Evolutionary conservation across 2,329 filamentous ascomycete species (phyloP).

Genomic region (Chrysoporthe austroafricana): DNA sequence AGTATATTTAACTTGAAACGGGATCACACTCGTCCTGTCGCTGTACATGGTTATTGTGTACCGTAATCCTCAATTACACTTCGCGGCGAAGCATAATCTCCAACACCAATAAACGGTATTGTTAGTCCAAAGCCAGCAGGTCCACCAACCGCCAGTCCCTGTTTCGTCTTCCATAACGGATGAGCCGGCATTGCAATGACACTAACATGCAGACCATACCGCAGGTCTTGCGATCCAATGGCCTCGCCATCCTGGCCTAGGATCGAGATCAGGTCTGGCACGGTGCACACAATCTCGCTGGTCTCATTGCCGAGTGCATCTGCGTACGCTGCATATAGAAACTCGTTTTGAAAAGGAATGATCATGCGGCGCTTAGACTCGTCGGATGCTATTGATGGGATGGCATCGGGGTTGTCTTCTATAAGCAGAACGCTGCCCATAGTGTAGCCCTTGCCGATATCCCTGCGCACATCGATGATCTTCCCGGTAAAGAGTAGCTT

Average conservation of each 20-base stretch:
- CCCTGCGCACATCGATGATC: slow-evolving; percentile 44
- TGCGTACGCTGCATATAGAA: slow-evolving; percentile 42
- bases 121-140: slow-evolving; percentile 24
- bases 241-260: slow-evolving; percentile 51
- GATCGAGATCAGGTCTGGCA: slow-evolving; percentile 43
- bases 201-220: slow-evolving; percentile 54
- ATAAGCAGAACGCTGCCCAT: slow-evolving; percentile 44
- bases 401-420: slow-evolving; percentile 35
- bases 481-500: slow-evolving; percentile 45
- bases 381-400: slow-evolving; percentile 32
- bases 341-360: slow-evolving; percentile 49
- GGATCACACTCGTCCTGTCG: not conserved
- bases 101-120: slow-evolving; percentile 16
- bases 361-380: slow-evolving; percentile 36
- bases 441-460: slow-evolving; percentile 45
- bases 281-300: slow-evolving; percentile 34
- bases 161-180: slow-evolving; percentile 51
- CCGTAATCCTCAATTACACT: slow-evolving; percentile 29
- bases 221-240: slow-evolving; percentile 53
- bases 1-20: not conserved
- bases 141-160: slow-evolving; percentile 30
- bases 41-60: not conserved
- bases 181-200: slow-evolving; percentile 55
- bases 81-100: slow-evolving; percentile 11
- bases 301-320: slow-evolving; percentile 35